Base-by-base conservation (phyloP, 1,284 basidiomycete species). In the Apiotrichum brassicae region DNA sequence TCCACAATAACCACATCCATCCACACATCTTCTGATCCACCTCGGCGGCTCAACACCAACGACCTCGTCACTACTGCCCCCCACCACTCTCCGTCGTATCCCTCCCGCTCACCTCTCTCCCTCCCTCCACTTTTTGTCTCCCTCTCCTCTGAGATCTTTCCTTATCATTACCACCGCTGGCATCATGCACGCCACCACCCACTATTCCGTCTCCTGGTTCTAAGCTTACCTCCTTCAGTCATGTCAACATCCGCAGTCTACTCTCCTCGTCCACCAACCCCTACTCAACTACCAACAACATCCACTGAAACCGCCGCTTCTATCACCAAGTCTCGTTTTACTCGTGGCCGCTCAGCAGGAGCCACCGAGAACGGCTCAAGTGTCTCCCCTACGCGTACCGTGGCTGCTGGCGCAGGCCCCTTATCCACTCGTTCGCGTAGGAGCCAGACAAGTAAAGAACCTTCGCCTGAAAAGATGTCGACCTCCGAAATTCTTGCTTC, bases 231-330 rank as follows among this genome's bases (percentile, higher is more conserved):
- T 34, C 33, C n/a, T n/a, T 34, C 26, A 42, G 43, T 35, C 38
- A 55, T 51, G 49, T 55, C 53, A 28, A 55, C 53, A 34, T 51
- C 49, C 25, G 53, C 46, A 20, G 46, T 55, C 42, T 55, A 48
- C 30, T 49, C 52, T 26, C 47, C 54, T 12, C 49, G 46, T 43
- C 49, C 39, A 41, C 42, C 50, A 40, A 8, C 50, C 34, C 28
- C 28, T 13, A 43, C 28, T 24, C 48, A 33, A 14, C 40, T 34
- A 23, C 47, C 40, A 3, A 11, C 26, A 34, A 14, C 47, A 7
- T 41, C 46, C 9, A 20, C 46, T 23, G 33, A 40, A 14, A 35
- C 38, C 22, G 19, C 40, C 14, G 18, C 42, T 12, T 8, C 34
- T 16, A 4, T 28, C 16, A 30, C 24, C 35, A 47, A 43, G 19